These are phyloP conservation scores for Graphilbum ipis-grandicollis DNA, from an alignment of 2,329 filamentous ascomycete genomes.

Conservation along the genomic window DNA sequence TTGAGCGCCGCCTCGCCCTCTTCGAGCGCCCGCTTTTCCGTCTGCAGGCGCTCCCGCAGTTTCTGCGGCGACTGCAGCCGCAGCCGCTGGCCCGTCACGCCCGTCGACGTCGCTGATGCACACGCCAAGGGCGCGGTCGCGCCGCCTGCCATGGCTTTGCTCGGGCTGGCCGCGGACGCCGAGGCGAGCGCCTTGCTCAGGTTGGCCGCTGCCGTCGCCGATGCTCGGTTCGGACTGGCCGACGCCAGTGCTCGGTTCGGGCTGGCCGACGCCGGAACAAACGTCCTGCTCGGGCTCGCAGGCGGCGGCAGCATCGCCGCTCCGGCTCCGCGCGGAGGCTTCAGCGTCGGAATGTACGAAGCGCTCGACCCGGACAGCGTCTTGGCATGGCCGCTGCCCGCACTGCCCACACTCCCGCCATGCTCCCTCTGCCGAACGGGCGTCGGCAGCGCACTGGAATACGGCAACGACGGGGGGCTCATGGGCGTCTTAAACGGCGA, in stretches of 20 bases:
- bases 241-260: too few species aligned
- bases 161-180: too few species aligned
- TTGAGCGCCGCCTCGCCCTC: constrained; percentile 53
- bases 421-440: constrained; percentile 28
- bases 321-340: constrained; percentile 19
- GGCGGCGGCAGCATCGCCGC: constrained; percentile 12
- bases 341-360: constrained; percentile 36
- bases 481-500: constrained; percentile 35
- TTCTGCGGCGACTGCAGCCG: constrained; percentile 57
- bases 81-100: constrained; percentile 27
- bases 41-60: constrained; percentile 68
- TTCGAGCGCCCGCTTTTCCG: constrained; percentile 58
- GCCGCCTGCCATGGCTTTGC: too few species aligned
- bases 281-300: constrained; percentile 19
- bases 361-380: constrained; percentile 27
- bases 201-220: too few species aligned
- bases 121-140: too few species aligned
- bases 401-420: too few species aligned
- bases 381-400: constrained; percentile 30
- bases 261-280: too few species aligned
- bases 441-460: not conserved
- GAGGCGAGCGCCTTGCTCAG: too few species aligned
- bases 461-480: constrained; percentile 29
- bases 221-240: too few species aligned
- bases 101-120: not conserved